Evolutionary conservation across 768 basidiomycete species (phyloP).

Genomic region (Hericium alpestre): DNA sequence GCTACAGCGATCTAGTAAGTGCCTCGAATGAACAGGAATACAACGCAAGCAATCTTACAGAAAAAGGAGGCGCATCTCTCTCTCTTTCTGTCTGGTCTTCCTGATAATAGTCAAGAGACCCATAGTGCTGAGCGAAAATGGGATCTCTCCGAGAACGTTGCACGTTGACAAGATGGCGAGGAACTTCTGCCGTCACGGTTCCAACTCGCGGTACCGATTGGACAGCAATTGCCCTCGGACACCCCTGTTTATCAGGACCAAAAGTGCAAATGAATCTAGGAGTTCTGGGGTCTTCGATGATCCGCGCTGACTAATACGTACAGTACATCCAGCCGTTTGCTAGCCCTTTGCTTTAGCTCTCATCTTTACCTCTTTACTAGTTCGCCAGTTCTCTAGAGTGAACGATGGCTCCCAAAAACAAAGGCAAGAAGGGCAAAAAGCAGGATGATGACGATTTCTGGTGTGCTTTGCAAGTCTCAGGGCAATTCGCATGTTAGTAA

Average conservation of each 20-base stretch:
- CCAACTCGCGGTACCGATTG: too few relatives aligned
- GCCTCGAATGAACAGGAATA: neutral
- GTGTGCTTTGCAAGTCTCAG: slow-evolving; percentile 26
- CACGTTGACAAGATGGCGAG: too few relatives aligned
- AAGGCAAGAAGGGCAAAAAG: slow-evolving; percentile 84
- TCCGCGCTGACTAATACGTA: too few relatives aligned
- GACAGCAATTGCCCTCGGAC: too few relatives aligned
- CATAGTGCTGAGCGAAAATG: slow-evolving; percentile 17
- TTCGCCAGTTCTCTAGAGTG: neutral
- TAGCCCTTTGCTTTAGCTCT: too few relatives aligned
- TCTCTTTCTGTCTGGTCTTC: slow-evolving; percentile 91
- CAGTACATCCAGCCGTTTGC: too few relatives aligned
- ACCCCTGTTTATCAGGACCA: too few relatives aligned
- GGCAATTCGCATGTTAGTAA: slow-evolving; percentile 9
- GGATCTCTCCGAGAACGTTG: too few relatives aligned
- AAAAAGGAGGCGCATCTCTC: slow-evolving; percentile 93
- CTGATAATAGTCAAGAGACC: slow-evolving; percentile 94
- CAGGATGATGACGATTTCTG: slow-evolving; percentile 76
- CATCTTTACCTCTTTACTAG: neutral
- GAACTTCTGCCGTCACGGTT: too few relatives aligned
- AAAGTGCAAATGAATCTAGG: too few relatives aligned
- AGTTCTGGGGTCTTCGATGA: too few relatives aligned
- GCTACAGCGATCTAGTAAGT: slow-evolving; percentile 28
- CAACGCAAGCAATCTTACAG: slow-evolving; percentile 39
- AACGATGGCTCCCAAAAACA: slow-evolving; percentile 57